phyloP scores from a whole-genome alignment of 2,329 filamentous ascomycete genomes.

The Botrytis squamosa region DNA sequence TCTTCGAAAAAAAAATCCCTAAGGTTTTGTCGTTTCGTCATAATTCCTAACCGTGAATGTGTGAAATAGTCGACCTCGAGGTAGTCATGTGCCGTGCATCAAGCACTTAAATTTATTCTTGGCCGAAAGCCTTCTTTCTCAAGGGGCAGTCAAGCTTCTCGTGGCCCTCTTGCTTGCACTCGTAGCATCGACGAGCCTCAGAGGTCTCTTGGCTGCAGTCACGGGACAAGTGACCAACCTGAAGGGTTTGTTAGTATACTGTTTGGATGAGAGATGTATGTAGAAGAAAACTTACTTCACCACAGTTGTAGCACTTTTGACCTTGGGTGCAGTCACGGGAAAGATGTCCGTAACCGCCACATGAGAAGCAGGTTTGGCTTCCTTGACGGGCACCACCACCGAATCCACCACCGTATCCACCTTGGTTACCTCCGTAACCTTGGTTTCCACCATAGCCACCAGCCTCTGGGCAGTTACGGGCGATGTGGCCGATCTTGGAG shows the following conservation, averaged over 20 bases:
- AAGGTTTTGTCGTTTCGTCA: conserved; percentile 34
- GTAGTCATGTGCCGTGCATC: conserved; percentile 30
- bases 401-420: conserved; percentile 42
- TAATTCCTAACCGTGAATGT: conserved; percentile 34
- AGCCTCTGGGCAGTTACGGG: conserved; percentile 76
- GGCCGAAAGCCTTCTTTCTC: conserved; percentile 19
- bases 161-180: conserved; percentile 66
- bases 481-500: conserved; percentile 93
- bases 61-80: conserved; percentile 30
- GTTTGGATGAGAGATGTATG: background rate
- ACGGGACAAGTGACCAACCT: conserved; percentile 45
- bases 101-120: conserved; percentile 53
- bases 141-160: conserved; percentile 84
- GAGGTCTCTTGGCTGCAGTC: conserved; percentile 93
- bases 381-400: conserved; percentile 51
- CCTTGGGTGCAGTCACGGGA: conserved; percentile 96
- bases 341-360: conserved; percentile 96
- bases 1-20: conserved; percentile 35
- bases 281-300: conserved; percentile 73
- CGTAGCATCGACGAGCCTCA: conserved; percentile 97
- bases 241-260: background rate
- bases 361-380: conserved; percentile 94
- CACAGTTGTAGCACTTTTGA: conserved; percentile 99
- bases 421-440: conserved; percentile 42
- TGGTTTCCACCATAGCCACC: conserved; percentile 42